Evolutionary conservation across 768 basidiomycete species (phyloP).

Genomic region (Kwoniella bestiolae): DNA sequence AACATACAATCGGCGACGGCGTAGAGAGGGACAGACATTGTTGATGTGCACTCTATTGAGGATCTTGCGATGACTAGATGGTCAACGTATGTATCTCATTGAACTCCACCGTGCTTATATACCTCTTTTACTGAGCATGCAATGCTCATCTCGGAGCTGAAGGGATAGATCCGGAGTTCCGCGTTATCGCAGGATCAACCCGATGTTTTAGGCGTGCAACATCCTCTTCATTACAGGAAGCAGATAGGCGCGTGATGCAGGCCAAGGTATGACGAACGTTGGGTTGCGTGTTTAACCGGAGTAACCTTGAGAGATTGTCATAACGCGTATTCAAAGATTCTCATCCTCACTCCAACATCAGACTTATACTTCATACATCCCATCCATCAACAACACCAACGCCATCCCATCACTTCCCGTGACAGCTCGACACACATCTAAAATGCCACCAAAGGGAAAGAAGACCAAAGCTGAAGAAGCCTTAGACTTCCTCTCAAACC

Average conservation of each 20-base stretch:
- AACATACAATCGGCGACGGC: conserved; percentile 56
- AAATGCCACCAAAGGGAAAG: conserved; percentile 52
- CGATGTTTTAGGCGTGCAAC: not conserved
- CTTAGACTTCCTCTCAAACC: conserved; percentile 88
- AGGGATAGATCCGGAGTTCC: conserved; percentile 1
- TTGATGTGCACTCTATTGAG: not conserved
- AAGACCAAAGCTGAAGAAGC: conserved; percentile 67
- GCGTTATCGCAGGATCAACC: not conserved
- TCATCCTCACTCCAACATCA: no score
- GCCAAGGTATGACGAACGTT: not conserved
- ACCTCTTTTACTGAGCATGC: not conserved
- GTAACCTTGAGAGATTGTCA: no score
- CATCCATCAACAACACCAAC: not conserved
- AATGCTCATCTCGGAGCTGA: conserved; percentile 6
- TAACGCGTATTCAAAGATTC: not conserved
- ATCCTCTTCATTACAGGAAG: no score
- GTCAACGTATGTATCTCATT: no score
- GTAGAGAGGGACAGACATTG: conserved; percentile 35
- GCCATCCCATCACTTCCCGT: no score
- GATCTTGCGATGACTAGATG: not conserved
- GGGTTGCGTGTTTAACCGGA: not conserved
- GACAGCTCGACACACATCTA: no score
- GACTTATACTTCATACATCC: no score
- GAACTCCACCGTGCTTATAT: no score
- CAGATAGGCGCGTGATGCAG: not conserved